Evolutionary conservation across 2,329 filamentous ascomycete species (phyloP), one percentile per base, ranked within the genome.

Genomic region (Fusarium sp.): DNA sequence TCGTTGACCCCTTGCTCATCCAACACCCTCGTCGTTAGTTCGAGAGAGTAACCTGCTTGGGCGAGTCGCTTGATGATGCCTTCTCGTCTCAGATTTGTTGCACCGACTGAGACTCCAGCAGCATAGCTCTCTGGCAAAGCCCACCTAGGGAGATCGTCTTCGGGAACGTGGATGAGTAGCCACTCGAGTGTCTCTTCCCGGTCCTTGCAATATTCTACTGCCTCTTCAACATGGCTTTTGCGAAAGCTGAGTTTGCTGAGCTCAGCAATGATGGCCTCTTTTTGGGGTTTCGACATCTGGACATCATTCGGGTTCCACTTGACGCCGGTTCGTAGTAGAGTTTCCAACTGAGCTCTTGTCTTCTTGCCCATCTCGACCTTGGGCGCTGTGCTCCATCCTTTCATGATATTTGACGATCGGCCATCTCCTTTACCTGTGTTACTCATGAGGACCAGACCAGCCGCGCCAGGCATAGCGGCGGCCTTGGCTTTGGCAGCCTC

Each of bases 161-260:
- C 96, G 2, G 96, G 96, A 4, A 99, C 94, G 80, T 99, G 95
- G 54, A 98, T 94, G 50, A 99, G 86, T 18, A 99, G 86, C 96
- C 96, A 99, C 78, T 98, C 95, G 4, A 99, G 85, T 18, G 93
- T 91, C 80, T 99, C 96, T 78, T 98, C 94, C 30, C 92, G 87
- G 77, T 97, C 94, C 79, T 95, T 97, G 82, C 94, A 98, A 74
- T 94, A 89, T 46, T 89, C 89, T 2, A 92, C 88, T 11, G 96
- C 95, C 81, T 99, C 96, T 76, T 97, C 90, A 42, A 94, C 88
- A 77, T 99, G 96, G 74, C 92, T 97, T 74, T 85, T 86, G n/a
- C 95, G 90, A 79, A 99, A 99, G 0, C 93, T 94, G 53, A 97
- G 86, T n/a, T 84, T 87, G 23, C 85, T 85, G 37, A 98, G 86